These are phyloP conservation scores for Stagonosporopsis tanaceti DNA, from an alignment of 2,329 filamentous ascomycete genomes.

Conservation along the genomic window DNA sequence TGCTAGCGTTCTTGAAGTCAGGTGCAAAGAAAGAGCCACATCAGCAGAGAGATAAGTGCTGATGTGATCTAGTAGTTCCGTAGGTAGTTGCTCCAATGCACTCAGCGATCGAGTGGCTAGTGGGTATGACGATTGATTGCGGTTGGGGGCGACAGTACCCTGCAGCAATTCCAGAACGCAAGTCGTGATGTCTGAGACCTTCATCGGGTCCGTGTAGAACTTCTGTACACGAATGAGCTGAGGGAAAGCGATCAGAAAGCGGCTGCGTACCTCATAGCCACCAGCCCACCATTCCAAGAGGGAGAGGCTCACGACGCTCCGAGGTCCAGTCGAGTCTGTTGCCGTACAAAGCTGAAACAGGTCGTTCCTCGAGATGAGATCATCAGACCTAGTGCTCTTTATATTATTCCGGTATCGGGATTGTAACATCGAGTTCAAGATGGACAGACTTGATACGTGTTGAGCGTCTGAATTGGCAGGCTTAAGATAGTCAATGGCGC, in stretches of 20 bases:
- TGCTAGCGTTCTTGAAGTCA: conserved; percentile 29
- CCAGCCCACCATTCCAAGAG: conserved; percentile 38
- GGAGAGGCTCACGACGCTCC: conserved; percentile 30
- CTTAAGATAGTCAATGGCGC: conserved; percentile 23
- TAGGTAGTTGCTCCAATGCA: conserved; percentile 8
- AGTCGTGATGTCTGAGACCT: conserved; percentile 14
- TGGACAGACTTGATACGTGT: conserved; percentile 12
- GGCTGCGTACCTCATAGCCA: conserved; percentile 29
- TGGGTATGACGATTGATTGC: too few relatives aligned
- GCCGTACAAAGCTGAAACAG: conserved; percentile 26
- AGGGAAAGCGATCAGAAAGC: neutral
- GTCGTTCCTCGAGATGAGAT: conserved; percentile 22
- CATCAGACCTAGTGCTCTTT: neutral
- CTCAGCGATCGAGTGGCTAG: neutral
- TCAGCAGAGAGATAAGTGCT: conserved; percentile 22
- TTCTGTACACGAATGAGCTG: conserved; percentile 21
- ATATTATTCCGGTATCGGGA: conserved; percentile 11
- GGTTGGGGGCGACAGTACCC: conserved; percentile 8
- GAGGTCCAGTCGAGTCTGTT: conserved; percentile 24
- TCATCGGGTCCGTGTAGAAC: conserved; percentile 34
- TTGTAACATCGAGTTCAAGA: conserved; percentile 25
- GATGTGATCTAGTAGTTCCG: conserved; percentile 10
- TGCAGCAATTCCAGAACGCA: conserved; percentile 24
- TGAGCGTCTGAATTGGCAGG: neutral
- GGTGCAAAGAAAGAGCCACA: conserved; percentile 29